Evolutionary conservation across 2,329 filamentous ascomycete genomes (phyloP), one percentile per base, ranked within the genome.

Genomic region (Venturia carpophila): DNA sequence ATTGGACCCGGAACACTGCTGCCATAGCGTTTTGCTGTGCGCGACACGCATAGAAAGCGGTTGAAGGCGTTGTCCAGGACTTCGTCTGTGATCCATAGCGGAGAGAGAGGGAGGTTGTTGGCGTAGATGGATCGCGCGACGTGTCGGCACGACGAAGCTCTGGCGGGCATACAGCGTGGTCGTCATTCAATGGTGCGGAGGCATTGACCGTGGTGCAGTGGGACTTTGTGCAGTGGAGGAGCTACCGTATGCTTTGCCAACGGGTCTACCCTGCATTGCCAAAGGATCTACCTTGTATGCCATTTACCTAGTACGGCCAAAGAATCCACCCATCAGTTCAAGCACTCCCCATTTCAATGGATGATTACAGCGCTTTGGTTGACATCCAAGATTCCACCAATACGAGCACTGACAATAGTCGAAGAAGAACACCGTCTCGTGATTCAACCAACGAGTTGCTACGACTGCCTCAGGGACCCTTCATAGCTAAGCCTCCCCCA

Each of bases 1-100:
- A 87, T 76, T 70, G 85, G 85, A 2, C 85, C 85, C 13, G 85
- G 85, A 3, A 85, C 81, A 68, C 79, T 79, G 76, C 84, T 86
- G 69, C 82, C 84, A 80, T 84, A 77, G 68, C 84, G 80, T 70
- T 74, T 74, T 66, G 79, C 78, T 49, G 74, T 71, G 68, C 75
- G 77, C 66, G 74, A 74, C 67, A 77, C 79, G 56, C 77, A 79
- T 64, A 78, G 75, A 73, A 84, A 85, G 30, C 79, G 78, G 67
- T 74, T 69, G 68, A 85, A 83, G 2, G 81, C 80, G 63, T 75
- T 73, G 30, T 76, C 73, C 17, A 88, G 78, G 30, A 82, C 69
- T 58, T 83, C 78, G 69, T 89, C 86, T 39, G 82, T 80, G 67
- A 88, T 79, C 84, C 85, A 88, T 69, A 86, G 71, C 55, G 77